phyloP scores from a whole-genome alignment of 2,329 filamentous ascomycete genomes.

The Trichophyton rubrum region DNA sequence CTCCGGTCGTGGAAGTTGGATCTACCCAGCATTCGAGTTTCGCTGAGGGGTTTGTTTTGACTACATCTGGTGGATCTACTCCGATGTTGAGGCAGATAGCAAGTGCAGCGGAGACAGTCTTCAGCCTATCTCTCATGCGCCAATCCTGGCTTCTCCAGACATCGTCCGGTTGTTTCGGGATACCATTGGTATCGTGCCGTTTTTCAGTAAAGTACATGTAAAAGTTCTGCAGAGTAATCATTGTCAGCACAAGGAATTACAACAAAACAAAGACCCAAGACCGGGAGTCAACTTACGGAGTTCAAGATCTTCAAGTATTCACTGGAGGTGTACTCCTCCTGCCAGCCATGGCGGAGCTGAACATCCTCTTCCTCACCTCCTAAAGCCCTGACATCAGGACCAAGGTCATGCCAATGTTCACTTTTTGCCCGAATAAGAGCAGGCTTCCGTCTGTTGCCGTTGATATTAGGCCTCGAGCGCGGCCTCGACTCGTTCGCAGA shows the following conservation, averaged over 20 bases:
- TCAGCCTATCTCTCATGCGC: conserved; percentile 92
- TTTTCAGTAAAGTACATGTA: conserved; percentile 99
- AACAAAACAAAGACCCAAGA: not conserved
- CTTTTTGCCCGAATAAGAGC: conserved; percentile 40
- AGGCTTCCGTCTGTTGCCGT: conserved; percentile 23
- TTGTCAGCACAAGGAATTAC: conserved; percentile 4
- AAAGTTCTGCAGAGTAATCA: conserved; percentile 55
- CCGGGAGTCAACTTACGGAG: conserved; percentile 46
- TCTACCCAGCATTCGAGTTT: conserved; percentile 97
- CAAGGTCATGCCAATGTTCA: conserved; percentile 38
- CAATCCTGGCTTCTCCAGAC: conserved; percentile 66
- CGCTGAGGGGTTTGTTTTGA: conserved; percentile 86
- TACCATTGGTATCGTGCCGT: conserved; percentile 85
- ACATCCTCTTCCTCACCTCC: conserved; percentile 41
- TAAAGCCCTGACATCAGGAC: conserved; percentile 20
- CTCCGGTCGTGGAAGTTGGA: conserved; percentile 64
- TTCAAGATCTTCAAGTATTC: conserved; percentile 77
- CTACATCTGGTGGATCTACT: conserved; percentile 90
- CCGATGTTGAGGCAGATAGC: conserved; percentile 94
- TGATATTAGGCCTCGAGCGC: conserved; percentile 4
- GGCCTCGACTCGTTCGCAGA: conserved; percentile 4
- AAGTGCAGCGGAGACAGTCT: conserved; percentile 89
- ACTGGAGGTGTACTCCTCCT: conserved; percentile 80
- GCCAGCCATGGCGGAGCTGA: conserved; percentile 71
- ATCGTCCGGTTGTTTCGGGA: conserved; percentile 51